phyloP scores from a whole-genome alignment of 768 basidiomycete genomes.

The Podaxis carcinomalis region DNA sequence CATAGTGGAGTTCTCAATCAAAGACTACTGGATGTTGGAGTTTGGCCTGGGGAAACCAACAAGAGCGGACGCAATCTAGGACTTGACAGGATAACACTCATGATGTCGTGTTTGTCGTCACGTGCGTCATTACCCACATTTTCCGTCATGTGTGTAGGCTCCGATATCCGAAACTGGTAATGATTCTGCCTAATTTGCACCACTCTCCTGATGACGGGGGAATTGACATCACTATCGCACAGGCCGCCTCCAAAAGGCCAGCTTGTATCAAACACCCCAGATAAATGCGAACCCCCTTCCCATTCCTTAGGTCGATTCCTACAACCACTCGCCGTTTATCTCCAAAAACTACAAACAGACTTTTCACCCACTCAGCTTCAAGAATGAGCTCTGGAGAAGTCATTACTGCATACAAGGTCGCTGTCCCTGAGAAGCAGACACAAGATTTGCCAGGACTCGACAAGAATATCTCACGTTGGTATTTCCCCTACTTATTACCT shows the following conservation, averaged over 20 bases:
- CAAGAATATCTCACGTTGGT: slow-evolving; percentile 39
- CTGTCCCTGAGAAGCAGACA: slow-evolving; percentile 34
- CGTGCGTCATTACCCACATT: neutral
- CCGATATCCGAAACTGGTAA: neutral
- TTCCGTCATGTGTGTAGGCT: neutral
- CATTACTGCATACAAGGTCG: slow-evolving; percentile 29
- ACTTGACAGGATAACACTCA: too few relatives aligned
- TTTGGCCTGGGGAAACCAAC: neutral
- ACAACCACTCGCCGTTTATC: neutral
- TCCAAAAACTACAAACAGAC: neutral
- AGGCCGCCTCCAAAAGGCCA: neutral
- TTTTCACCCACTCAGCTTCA: neutral
- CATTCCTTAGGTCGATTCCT: neutral
- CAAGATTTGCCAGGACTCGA: slow-evolving; percentile 48
- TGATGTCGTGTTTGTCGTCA: neutral
- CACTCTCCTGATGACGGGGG: neutral
- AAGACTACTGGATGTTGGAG: neutral
- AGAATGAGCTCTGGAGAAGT: slow-evolving; percentile 28
- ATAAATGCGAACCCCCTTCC: neutral
- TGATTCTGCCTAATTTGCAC: slow-evolving; percentile 1
- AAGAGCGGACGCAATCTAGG: neutral
- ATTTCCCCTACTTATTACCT: slow-evolving; percentile 17
- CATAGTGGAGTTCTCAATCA: slow-evolving; percentile 4
- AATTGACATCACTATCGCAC: neutral
- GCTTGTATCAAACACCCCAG: neutral